Percentiles rank a stretch among this genome's conserved stretches.
Conservation (phyloP, 2,329 filamentous ascomycete genomes). For the Pyrenophora graminea region DNA sequence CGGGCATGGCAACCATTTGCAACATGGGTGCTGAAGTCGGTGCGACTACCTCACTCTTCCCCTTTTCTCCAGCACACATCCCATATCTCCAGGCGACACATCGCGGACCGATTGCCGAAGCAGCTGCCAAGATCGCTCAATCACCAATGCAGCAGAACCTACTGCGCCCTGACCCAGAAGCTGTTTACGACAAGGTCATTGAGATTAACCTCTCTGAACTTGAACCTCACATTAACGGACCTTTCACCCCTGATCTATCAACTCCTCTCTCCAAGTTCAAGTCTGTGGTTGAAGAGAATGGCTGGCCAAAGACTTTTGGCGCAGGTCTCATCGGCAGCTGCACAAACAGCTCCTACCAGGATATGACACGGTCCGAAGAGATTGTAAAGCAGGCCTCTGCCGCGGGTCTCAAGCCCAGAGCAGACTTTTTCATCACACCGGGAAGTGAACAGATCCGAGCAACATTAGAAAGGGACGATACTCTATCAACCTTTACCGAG, state of each 20-base stretch:
- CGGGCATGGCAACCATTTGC: constrained; percentile 88
- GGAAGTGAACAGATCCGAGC: constrained; percentile 96
- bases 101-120: constrained; percentile 69
- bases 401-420: constrained; percentile 86
- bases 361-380: constrained; percentile 94
- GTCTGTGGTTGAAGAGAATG: constrained; percentile 76
- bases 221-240: constrained; percentile 96
- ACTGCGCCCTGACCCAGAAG: constrained; percentile 77
- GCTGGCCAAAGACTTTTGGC: constrained; percentile 89
- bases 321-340: constrained; percentile 96
- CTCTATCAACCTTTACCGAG: constrained; percentile 79
- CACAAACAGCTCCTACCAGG: constrained; percentile 98
- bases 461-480: constrained; percentile 86
- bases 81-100: constrained; percentile 88
- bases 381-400: constrained; percentile 88
- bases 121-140: constrained; percentile 65
- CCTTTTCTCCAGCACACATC: constrained; percentile 80
- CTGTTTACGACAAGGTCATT: constrained; percentile 88
- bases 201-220: constrained; percentile 87
- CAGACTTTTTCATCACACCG: constrained; percentile 94
- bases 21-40: constrained; percentile 75
- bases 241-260: constrained; percentile 93
- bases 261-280: constrained; percentile 91
- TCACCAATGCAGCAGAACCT: constrained; percentile 64
- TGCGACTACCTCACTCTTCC: constrained; percentile 94